Evolutionary conservation across 768 basidiomycete species (phyloP).

Genomic region (Lactarius psammicola): DNA sequence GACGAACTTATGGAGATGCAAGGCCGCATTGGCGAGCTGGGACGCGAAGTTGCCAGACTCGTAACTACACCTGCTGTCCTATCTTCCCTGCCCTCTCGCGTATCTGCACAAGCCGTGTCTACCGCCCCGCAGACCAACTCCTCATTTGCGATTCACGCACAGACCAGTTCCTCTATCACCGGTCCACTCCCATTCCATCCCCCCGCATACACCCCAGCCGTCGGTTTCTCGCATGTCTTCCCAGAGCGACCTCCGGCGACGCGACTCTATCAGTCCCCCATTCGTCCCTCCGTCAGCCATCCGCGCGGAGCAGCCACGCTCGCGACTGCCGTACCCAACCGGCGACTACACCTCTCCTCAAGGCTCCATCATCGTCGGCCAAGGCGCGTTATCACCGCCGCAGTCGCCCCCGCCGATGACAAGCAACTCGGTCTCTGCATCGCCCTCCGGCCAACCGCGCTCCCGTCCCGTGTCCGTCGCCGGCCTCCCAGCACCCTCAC

Average conservation of each 20-base stretch:
- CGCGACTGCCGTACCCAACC: conserved; percentile 75
- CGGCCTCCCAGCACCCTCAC: conserved; percentile 39
- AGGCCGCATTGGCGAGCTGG: conserved; percentile 70
- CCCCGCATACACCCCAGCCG: conserved; percentile 36
- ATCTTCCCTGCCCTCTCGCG: conserved; percentile 50
- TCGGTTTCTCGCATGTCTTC: conserved; percentile 21
- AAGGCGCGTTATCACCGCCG: conserved; percentile 52
- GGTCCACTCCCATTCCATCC: conserved; percentile 33
- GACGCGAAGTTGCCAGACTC: conserved; percentile 76
- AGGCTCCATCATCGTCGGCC: conserved; percentile 38
- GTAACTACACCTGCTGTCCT: conserved; percentile 54
- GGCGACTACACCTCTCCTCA: conserved; percentile 78
- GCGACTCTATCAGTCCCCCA: conserved; percentile 58
- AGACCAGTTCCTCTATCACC: conserved; percentile 33
- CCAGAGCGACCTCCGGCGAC: conserved; percentile 36
- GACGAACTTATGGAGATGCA: conserved; percentile 73
- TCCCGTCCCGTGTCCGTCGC: conserved; percentile 50
- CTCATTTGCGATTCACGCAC: conserved; percentile 43
- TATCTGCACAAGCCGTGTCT: conserved; percentile 44
- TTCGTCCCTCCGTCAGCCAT: conserved; percentile 48
- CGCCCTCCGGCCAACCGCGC: conserved; percentile 3
- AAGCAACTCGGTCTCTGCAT: conserved; percentile 31
- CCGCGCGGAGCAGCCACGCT: conserved; percentile 41
- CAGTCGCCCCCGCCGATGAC: conserved; percentile 48
- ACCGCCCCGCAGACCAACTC: conserved; percentile 49